Evolutionary conservation across 2,329 filamentous ascomycete genomes (phyloP).

Genomic region (Phoma sp.): DNA sequence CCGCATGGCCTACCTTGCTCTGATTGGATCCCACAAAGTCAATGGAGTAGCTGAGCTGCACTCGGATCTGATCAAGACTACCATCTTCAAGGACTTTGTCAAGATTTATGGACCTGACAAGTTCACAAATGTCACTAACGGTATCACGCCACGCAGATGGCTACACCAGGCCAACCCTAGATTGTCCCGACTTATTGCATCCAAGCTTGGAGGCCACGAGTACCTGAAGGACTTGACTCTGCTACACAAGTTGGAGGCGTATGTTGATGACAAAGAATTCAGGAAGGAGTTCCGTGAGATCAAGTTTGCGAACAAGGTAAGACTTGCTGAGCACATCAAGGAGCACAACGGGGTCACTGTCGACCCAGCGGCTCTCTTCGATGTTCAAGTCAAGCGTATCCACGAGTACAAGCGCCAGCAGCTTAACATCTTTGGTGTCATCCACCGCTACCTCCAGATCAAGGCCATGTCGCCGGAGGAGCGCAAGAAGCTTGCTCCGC

Average conservation of each 20-base stretch:
- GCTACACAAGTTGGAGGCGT: slow-evolving; percentile 84
- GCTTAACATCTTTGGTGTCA: slow-evolving; percentile 98
- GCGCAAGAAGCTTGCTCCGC: slow-evolving; percentile 82
- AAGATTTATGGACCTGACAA: slow-evolving; percentile 94
- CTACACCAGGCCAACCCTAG: slow-evolving; percentile 95
- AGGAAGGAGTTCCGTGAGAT: slow-evolving; percentile 95
- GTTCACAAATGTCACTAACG: slow-evolving; percentile 98
- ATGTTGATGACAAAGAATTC: slow-evolving; percentile 84
- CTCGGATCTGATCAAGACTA: slow-evolving; percentile 96
- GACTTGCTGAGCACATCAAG: slow-evolving; percentile 90
- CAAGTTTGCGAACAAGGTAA: slow-evolving; percentile 94
- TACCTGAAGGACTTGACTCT: slow-evolving; percentile 91
- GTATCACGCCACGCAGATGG: slow-evolving; percentile 95
- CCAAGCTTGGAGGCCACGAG: slow-evolving; percentile 79
- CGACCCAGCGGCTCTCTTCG: slow-evolving; percentile 87
- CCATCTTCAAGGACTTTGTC: slow-evolving; percentile 99
- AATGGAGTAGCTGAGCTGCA: slow-evolving; percentile 98
- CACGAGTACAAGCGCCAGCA: slow-evolving; percentile 99
- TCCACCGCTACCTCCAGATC: slow-evolving; percentile 88
- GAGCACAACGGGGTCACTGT: slow-evolving; percentile 78
- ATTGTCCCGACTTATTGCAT: slow-evolving; percentile 88
- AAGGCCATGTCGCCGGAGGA: slow-evolving; percentile 85
- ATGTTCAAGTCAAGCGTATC: slow-evolving; percentile 98
- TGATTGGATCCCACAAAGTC: slow-evolving; percentile 98
- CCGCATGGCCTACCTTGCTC: slow-evolving; percentile 92